These are phyloP conservation scores for Didymella pinodella DNA, from an alignment of 2,329 filamentous ascomycete genomes.

Conservation along the genomic window DNA sequence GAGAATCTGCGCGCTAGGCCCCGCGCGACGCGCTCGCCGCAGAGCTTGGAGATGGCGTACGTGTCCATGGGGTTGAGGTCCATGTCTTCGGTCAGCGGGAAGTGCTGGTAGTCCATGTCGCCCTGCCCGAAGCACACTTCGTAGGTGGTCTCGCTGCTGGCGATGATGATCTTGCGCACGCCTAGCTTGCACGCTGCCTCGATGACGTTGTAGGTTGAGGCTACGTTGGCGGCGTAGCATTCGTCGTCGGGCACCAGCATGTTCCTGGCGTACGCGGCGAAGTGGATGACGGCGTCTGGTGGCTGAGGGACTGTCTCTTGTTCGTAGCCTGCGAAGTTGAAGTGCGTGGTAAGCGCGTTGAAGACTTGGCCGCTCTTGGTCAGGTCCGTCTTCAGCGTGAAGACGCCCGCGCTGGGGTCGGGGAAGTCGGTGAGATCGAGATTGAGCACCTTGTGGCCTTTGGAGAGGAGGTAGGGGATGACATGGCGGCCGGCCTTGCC, in stretches of 20 bases:
- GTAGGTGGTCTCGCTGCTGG: conserved; percentile 67
- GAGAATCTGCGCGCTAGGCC: conserved; percentile 64
- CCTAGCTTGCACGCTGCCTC: conserved; percentile 69
- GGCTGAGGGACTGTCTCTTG: conserved; percentile 53
- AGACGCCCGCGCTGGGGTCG: conserved; percentile 55
- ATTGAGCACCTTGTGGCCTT: conserved; percentile 63
- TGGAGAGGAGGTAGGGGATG: conserved; percentile 61
- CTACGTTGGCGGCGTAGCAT: conserved; percentile 64
- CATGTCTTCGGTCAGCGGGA: conserved; percentile 66
- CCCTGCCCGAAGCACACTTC: conserved; percentile 69
- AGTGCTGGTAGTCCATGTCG: conserved; percentile 63
- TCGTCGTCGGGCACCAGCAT: conserved; percentile 69
- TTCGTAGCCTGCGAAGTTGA: conserved; percentile 61
- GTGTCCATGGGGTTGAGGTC: conserved; percentile 69
- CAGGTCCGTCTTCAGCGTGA: conserved; percentile 64
- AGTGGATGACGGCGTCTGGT: conserved; percentile 70
- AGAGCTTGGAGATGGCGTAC: conserved; percentile 68
- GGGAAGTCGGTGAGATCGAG: conserved; percentile 61
- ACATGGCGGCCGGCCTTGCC: conserved; percentile 62
- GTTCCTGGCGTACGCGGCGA: conserved; percentile 65
- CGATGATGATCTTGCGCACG: conserved; percentile 69
- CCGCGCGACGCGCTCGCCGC: conserved; percentile 64
- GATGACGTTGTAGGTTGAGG: conserved; percentile 68
- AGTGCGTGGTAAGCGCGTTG: conserved; percentile 64
- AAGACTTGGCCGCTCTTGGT: conserved; percentile 65